Conservation (phyloP, 805 yeast genomes). For the Candida dendrica region DNA sequence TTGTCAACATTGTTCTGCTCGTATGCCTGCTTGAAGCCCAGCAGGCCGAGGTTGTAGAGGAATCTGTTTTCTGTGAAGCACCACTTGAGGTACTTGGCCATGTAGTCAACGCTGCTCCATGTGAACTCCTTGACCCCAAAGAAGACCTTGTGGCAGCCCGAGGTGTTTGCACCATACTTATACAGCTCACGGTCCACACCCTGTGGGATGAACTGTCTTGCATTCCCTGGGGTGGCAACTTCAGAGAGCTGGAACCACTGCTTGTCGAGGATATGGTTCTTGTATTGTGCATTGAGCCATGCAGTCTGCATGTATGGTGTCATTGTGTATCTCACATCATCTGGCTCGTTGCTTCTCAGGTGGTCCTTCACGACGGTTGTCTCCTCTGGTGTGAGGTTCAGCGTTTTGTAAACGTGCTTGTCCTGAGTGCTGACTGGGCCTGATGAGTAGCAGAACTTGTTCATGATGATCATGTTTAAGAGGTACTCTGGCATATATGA, state of each 20-base stretch:
- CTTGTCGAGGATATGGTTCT: neutral
- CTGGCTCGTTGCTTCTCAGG: neutral
- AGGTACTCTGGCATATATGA: slow-evolving; percentile 7
- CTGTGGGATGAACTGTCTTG: slow-evolving; percentile 10
- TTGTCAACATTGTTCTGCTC: slow-evolving; percentile 10
- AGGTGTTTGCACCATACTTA: slow-evolving; percentile 14
- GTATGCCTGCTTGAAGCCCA: slow-evolving; percentile 6
- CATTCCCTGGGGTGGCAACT: slow-evolving; percentile 13
- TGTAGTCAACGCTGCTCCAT: slow-evolving; percentile 3
- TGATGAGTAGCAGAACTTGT: neutral
- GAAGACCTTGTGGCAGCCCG: slow-evolving; percentile 12
- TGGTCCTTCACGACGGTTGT: neutral
- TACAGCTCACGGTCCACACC: slow-evolving; percentile 5
- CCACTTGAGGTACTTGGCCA: slow-evolving; percentile 6
- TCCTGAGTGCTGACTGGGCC: slow-evolving; percentile 3
- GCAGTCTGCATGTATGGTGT: slow-evolving; percentile 14
- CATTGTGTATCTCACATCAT: slow-evolving; percentile 5
- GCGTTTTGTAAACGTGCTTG: slow-evolving; percentile 4
- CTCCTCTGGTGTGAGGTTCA: slow-evolving; percentile 3
- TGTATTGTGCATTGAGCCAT: slow-evolving; percentile 12
- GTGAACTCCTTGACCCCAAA: slow-evolving; percentile 2
- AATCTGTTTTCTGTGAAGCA: slow-evolving; percentile 1
- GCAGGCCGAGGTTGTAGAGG: slow-evolving; percentile 12
- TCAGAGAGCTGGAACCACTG: slow-evolving; percentile 7
- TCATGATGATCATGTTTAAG: slow-evolving; percentile 4